Percentiles rank a stretch among this genome's conserved stretches.
Conservation (phyloP, 345 rosid genomes). For the Brassica incana region DNA sequence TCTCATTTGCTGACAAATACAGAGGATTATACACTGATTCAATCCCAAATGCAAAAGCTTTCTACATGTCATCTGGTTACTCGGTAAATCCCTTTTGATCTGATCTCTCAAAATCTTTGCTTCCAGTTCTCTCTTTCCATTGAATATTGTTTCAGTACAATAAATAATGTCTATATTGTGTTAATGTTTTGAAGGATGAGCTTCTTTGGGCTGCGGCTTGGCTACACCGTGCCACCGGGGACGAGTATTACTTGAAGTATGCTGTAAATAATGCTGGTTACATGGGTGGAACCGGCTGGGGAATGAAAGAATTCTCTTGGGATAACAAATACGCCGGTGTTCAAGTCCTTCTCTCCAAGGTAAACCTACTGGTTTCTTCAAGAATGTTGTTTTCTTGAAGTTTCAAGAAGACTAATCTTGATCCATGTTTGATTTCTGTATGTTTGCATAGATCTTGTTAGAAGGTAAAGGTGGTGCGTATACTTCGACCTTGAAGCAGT, state of each 20-base stretch:
- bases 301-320: conserved; percentile 85
- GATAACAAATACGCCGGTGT: conserved; percentile 89
- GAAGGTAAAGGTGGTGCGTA: conserved; percentile 54
- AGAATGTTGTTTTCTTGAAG: neutral
- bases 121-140: neutral
- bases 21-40: conserved; percentile 68
- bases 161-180: neutral
- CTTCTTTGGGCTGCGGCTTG: conserved; percentile 83
- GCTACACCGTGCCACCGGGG: conserved; percentile 67
- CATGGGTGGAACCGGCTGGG: conserved; percentile 92
- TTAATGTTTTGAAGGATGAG: conserved; percentile 57
- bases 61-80: conserved; percentile 62
- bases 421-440: neutral
- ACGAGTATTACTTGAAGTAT: conserved; percentile 68
- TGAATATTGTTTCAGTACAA: neutral
- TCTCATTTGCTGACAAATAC: conserved; percentile 59
- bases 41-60: conserved; percentile 48
- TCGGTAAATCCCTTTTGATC: conserved; percentile 34
- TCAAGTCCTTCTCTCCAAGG: conserved; percentile 80
- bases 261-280: conserved; percentile 62
- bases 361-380: conserved; percentile 6
- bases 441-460: conserved; percentile 51
- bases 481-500: conserved; percentile 56
- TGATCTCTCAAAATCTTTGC: neutral
- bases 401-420: conserved; percentile 18